Base-by-base conservation (phyloP, 2,329 filamentous ascomycete species). In the Rhytidhysteron rufulum region DNA sequence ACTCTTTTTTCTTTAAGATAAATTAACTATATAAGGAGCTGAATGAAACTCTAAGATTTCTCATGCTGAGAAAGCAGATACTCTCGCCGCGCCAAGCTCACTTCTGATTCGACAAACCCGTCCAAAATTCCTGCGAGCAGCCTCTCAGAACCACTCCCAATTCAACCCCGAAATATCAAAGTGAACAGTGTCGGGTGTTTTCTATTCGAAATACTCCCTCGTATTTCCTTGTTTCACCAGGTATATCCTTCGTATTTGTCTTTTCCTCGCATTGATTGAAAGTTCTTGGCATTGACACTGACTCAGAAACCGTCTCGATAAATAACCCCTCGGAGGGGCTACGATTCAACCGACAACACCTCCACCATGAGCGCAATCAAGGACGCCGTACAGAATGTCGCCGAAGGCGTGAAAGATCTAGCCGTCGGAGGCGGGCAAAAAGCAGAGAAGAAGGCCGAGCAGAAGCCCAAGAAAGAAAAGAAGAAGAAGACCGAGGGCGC, bases 341-440 rank as follows among this genome's bases (percentile, higher is more conserved):
- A 44, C 47, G 43, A 48, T 47, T 53, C 41, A 34, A 44, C 34
- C 17, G 34, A 33, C 34, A 43, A 42, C 43, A 55, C 35, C 38
- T 34, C 47, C 60, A 60, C 39, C 51, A 77, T 77, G 74, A 73
- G 75, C 50, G 62, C 68, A 49, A 67, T 71, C 38, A 72, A 74
- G 45, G 58, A 73, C 46, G 66, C 69, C 41, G 67, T 76, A 40
- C 67, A 72, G 39, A 60, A 71, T 51, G 69, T 75, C 48, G 69
- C 72, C 46, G 79, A 82, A 53, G 74, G 72, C 43, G 73, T 81
- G 53, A 83, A 83, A 67, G 78, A 80, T 47, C 70, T 81, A 42
- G 68, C 73, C 33, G 72, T 83, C 45, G 52, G 51, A 24, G 60
- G 57, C 15, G 58, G 62, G 31, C 48, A 55, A 43, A 38, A 63